Evolutionary conservation across 2,329 filamentous ascomycete species (phyloP).

Genomic region (Metarhizium humberi): DNA sequence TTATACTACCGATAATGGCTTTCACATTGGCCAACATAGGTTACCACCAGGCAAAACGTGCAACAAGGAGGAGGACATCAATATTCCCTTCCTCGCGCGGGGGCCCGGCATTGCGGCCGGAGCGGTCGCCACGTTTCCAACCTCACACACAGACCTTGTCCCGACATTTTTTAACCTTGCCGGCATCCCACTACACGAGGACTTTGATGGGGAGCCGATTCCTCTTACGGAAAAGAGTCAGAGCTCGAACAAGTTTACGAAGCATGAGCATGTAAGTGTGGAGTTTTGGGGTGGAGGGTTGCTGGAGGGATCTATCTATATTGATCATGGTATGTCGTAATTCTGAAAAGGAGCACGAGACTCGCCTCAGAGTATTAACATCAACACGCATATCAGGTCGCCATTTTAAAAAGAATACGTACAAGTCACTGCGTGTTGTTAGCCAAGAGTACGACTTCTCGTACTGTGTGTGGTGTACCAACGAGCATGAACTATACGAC

Average conservation of each 20-base stretch:
- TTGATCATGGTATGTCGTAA: no score
- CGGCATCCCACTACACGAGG: slow-evolving; percentile 29
- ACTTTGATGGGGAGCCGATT: slow-evolving; percentile 50
- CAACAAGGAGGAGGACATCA: slow-evolving; percentile 49
- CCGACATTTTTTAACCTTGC: slow-evolving; percentile 45
- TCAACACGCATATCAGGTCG: slow-evolving; percentile 24
- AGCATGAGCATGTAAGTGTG: slow-evolving; percentile 49
- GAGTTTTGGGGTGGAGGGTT: slow-evolving; percentile 48
- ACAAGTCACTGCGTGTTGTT: slow-evolving; percentile 49
- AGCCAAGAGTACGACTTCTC: slow-evolving; percentile 42
- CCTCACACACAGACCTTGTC: slow-evolving; percentile 54
- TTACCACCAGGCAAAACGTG: slow-evolving; percentile 49
- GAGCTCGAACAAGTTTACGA: slow-evolving; percentile 9
- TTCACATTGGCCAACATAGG: slow-evolving; percentile 50
- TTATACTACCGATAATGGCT: slow-evolving; percentile 52
- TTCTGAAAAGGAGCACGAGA: no score
- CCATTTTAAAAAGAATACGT: slow-evolving; percentile 40
- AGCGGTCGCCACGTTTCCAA: slow-evolving; percentile 36
- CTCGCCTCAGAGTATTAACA: no score
- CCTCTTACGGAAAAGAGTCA: slow-evolving; percentile 22
- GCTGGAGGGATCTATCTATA: no score
- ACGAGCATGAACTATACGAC: slow-evolving; percentile 59
- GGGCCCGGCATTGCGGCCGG: slow-evolving; percentile 40
- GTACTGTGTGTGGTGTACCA: slow-evolving; percentile 58
- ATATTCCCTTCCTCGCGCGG: slow-evolving; percentile 46